phyloP scores from a whole-genome alignment of 768 basidiomycete species.

The Pleurotus tuber-regium region DNA sequence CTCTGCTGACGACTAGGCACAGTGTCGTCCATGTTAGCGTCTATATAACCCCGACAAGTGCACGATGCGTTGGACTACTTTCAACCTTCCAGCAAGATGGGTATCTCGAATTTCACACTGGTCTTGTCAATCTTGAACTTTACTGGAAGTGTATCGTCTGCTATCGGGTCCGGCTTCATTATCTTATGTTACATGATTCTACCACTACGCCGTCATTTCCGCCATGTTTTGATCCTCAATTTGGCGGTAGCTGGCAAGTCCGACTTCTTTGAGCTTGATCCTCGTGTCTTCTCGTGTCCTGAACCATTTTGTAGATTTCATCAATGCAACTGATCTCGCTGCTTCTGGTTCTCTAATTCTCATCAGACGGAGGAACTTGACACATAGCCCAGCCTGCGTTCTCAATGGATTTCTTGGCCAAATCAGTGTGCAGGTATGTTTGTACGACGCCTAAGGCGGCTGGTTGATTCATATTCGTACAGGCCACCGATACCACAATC shows the following conservation, averaged over 20 bases:
- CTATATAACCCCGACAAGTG: no score
- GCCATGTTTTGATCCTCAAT: constrained; percentile 14
- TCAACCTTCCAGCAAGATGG: no score
- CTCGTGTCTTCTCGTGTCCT: not conserved
- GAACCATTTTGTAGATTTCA: constrained; percentile 13
- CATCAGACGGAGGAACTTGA: not conserved
- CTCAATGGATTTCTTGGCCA: constrained; percentile 2
- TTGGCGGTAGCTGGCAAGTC: constrained; percentile 12
- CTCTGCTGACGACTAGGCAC: no score
- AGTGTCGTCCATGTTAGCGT: no score
- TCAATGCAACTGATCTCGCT: constrained; percentile 11
- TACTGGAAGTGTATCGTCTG: constrained; percentile 11
- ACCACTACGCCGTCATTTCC: constrained; percentile 12
- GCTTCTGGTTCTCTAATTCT: constrained; percentile 15
- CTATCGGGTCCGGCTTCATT: constrained; percentile 11
- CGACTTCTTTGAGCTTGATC: not conserved
- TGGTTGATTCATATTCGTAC: not conserved
- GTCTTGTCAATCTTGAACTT: constrained; percentile 1
- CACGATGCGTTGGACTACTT: no score
- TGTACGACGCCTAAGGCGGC: not conserved
- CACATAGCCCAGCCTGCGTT: not conserved
- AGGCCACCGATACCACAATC: constrained; percentile 16
- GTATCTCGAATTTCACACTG: not conserved
- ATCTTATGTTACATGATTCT: constrained; percentile 13
- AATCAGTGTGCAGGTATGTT: constrained; percentile 3